Evolutionary conservation across 306 rosid species (phyloP).

Genomic region (Sicyos edulis): DNA sequence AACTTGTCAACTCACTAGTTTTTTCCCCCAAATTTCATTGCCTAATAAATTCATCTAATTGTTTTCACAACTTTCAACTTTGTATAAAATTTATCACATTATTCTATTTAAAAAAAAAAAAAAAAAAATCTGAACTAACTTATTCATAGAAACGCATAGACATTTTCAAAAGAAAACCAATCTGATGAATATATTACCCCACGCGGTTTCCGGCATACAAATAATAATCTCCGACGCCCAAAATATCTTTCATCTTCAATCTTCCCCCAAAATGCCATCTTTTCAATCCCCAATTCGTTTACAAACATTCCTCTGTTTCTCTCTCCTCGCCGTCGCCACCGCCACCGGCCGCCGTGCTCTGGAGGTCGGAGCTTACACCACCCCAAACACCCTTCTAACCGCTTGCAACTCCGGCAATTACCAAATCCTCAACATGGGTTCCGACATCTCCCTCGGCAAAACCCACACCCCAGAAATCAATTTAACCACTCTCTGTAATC

Average conservation of each 20-base stretch:
- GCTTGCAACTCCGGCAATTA: conserved; percentile 23
- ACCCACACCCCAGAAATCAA: neutral
- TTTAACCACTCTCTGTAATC: neutral
- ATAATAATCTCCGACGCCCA: neutral
- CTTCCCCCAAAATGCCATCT: neutral
- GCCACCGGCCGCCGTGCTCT: neutral
- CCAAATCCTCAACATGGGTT: conserved; percentile 21
- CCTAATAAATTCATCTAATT: too few relatives aligned
- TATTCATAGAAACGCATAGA: too few relatives aligned
- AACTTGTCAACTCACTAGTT: too few relatives aligned
- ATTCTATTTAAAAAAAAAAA: too few relatives aligned
- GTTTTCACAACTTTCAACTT: too few relatives aligned
- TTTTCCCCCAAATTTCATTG: too few relatives aligned
- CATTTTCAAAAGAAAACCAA: too few relatives aligned
- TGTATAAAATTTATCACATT: too few relatives aligned
- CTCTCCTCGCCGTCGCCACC: neutral
- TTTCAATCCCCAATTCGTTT: neutral
- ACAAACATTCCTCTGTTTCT: neutral
- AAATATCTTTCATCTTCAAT: neutral
- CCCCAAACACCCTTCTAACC: conserved; percentile 3
- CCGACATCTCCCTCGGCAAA: conserved; percentile 13
- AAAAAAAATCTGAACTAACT: too few relatives aligned
- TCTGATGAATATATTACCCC: too few relatives aligned
- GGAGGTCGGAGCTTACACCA: conserved; percentile 7
- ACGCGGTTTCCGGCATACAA: too few relatives aligned